These are phyloP conservation scores for Garcileccinum viscosum DNA, from an alignment of 1,284 basidiomycete genomes.

Conservation along the genomic window DNA sequence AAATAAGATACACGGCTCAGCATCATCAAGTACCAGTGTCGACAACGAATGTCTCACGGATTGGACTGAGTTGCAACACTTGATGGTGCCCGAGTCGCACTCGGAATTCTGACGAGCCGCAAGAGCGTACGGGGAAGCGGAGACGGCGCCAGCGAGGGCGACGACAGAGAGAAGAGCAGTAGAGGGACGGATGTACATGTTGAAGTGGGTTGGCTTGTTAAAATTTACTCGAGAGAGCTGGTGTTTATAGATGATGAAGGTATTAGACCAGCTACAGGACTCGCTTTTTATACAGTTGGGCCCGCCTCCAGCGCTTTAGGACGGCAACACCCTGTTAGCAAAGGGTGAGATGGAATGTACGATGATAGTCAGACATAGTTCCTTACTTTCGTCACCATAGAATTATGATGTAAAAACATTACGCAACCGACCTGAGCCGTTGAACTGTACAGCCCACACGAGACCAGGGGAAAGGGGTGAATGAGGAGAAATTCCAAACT, in stretches of 20 bases:
- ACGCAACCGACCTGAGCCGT: not conserved
- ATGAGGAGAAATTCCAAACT: not conserved
- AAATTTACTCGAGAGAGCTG: not conserved
- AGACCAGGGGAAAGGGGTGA: not conserved
- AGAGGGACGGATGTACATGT: constrained; percentile 22
- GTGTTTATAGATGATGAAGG: not conserved
- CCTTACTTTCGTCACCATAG: not conserved
- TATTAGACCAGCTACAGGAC: not conserved
- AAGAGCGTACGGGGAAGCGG: constrained; percentile 16
- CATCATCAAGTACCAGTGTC: not conserved
- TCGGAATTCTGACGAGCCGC: constrained; percentile 4
- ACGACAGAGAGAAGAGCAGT: constrained; percentile 12
- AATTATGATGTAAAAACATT: not conserved
- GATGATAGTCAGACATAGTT: not conserved
- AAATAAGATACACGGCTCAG: not conserved
- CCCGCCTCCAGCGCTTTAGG: not conserved
- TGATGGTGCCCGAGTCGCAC: constrained; percentile 23
- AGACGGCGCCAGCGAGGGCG: constrained; percentile 10
- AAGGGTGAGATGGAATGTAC: not conserved
- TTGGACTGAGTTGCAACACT: constrained; percentile 19
- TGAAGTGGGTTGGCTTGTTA: not conserved
- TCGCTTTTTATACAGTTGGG: not conserved
- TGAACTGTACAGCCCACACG: not conserved
- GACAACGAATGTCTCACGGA: constrained; percentile 4
- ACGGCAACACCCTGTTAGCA: not conserved